Evolutionary conservation across 257 asterid genomes (phyloP).

Genomic region (Nicotiana noctiflora): DNA sequence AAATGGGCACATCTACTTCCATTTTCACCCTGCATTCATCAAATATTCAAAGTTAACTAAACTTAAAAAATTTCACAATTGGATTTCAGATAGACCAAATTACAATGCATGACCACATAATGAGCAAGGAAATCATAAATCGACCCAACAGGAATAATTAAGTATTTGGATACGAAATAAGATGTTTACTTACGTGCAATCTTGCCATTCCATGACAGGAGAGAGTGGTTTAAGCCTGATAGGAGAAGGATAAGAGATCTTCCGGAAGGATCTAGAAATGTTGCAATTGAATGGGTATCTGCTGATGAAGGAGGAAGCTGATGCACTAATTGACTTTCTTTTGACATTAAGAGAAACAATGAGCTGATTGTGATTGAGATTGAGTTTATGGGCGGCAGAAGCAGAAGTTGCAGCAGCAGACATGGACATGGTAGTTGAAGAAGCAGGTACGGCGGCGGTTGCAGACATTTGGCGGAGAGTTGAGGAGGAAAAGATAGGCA

Average conservation of each 20-base stretch:
- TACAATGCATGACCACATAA: not conserved
- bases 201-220: constrained; percentile 85
- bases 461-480: constrained; percentile 8
- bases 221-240: constrained; percentile 28
- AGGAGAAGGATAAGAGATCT: constrained; percentile 22
- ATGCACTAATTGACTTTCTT: constrained; percentile 1
- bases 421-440: not conserved
- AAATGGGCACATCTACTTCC: constrained; percentile 72
- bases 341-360: constrained; percentile 1
- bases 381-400: not conserved
- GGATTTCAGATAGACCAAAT: not conserved
- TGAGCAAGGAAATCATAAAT: not conserved
- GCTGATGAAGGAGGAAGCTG: constrained; percentile 24
- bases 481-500: not conserved
- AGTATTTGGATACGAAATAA: not conserved
- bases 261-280: constrained; percentile 19
- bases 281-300: constrained; percentile 8
- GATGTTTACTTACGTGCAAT: constrained; percentile 58
- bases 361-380: not conserved
- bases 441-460: not conserved
- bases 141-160: not conserved
- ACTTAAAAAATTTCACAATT: not conserved
- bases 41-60: not conserved
- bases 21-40: constrained; percentile 58
- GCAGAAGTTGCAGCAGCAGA: not conserved